Base-by-base conservation (phyloP, 495 filamentous ascomycete species). In the Podospora pseudocomata region DNA sequence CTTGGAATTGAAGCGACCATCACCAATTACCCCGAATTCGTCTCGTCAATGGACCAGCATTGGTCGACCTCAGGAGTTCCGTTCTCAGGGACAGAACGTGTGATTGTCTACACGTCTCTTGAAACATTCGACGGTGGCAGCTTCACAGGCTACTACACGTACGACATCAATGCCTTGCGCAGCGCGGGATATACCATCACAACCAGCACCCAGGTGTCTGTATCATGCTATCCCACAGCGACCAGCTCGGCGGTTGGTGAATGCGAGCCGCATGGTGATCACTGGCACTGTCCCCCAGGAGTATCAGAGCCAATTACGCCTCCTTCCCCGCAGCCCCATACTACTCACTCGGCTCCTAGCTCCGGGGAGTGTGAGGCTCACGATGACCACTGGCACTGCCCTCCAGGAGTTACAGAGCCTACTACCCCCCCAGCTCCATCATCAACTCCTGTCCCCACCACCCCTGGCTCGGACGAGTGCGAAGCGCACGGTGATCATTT, bases 211-310 rank as follows among this genome's bases (percentile, higher is more conserved):
- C 19, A 27, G n/a, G 5, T 11, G 3, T 3, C 2, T 49, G 39
- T 49, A 0, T 49, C 39, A 16, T 49, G 39, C 9, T 1, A 13
- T 49, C 39, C 39, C 9, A 49, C 39, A 6, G 7, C 39, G 39
- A 16, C 39, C 13, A 23, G 20, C 1, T 9, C 44, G 5, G 20
- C 59, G 1, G 7, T 44, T 15, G 34, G 28, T 18, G 65, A 62
- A 27, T 67, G 66, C 44, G 60, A 56, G 5, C 66, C 64, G 1
- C 64, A 65, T 56, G 64, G 64, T 16, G 55, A 57, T 34, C 64
- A 65, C 64, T 65, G 64, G 64, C 64, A 65, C 9, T 65, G 64
- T n/a, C 64, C 64, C 3, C 32, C 23, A 19, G 54, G 64, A n/a
- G 63, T 65, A 15, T 6, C 63, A 7, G 23, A 9, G 15, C 63